Evolutionary conservation across 257 asterid species (phyloP).

Genomic region (Salvia miltiorrhiza): DNA sequence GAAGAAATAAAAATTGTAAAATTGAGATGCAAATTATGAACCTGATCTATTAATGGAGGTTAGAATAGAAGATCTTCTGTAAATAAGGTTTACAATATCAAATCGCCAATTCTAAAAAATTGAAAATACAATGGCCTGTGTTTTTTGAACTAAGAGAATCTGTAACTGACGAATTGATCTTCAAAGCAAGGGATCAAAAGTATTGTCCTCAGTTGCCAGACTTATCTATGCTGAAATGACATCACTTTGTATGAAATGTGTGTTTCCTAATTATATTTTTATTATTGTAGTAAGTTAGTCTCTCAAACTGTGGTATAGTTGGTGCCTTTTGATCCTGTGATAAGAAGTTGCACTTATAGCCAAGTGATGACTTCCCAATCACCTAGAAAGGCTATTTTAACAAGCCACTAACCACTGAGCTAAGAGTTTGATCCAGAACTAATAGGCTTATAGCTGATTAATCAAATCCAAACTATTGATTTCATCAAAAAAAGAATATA

Average conservation of each 20-base stretch:
- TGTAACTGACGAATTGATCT: neutral
- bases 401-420: neutral
- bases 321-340: neutral
- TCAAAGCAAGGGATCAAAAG: neutral
- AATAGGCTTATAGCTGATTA: neutral
- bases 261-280: neutral
- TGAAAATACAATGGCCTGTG: neutral
- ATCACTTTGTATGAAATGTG: neutral
- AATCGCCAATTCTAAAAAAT: too few species aligned
- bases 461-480: neutral
- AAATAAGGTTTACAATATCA: neutral
- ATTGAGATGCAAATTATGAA: neutral
- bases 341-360: neutral
- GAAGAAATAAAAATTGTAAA: neutral
- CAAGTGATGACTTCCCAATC: neutral
- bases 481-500: neutral
- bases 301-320: neutral
- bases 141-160: neutral
- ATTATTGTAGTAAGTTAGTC: neutral
- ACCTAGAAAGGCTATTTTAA: neutral
- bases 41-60: neutral
- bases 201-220: neutral
- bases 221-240: neutral
- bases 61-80: neutral
- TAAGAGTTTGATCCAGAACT: conserved; percentile 1